Percentiles rank a stretch among this genome's conserved stretches.
Evolutionary conservation across 2,329 filamentous ascomycete species (phyloP).

Genomic region (Pseudocercospora vitis): DNA sequence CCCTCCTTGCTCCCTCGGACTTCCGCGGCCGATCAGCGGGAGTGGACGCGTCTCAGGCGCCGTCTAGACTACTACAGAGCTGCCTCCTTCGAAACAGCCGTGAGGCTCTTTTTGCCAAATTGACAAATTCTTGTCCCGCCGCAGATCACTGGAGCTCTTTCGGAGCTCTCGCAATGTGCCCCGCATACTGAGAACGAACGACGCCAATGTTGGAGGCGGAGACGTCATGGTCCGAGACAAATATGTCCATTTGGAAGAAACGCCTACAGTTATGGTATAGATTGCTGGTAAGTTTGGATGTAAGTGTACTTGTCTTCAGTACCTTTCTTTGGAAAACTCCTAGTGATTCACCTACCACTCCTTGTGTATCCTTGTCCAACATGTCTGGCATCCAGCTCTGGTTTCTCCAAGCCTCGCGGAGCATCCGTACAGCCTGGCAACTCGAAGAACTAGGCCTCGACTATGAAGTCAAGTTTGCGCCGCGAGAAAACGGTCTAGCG

Average conservation of each 20-base stretch:
- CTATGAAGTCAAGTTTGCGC: slow-evolving; percentile 45
- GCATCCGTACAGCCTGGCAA: slow-evolving; percentile 49
- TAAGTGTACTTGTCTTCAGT: neutral
- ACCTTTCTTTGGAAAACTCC: neutral
- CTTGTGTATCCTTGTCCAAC: neutral
- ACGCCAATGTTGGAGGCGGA: neutral
- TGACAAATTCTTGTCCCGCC: neutral
- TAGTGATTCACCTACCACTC: no score
- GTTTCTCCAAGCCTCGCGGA: slow-evolving; percentile 50
- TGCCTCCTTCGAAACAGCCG: neutral
- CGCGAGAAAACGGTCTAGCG: slow-evolving; percentile 43
- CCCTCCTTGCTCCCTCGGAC: no score
- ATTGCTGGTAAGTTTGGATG: neutral
- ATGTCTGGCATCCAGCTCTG: slow-evolving; percentile 44
- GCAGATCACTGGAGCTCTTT: neutral
- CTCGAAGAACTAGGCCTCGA: slow-evolving; percentile 47
- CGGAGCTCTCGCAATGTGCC: neutral
- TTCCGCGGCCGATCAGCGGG: neutral
- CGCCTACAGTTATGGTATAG: neutral
- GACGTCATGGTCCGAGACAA: slow-evolving; percentile 5
- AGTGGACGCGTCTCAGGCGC: no score
- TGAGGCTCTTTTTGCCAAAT: neutral
- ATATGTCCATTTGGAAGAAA: neutral
- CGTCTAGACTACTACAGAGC: neutral
- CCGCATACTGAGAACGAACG: neutral